Conservation (phyloP, 2,329 filamentous ascomycete genomes). For the Pyricularia grisea region DNA sequence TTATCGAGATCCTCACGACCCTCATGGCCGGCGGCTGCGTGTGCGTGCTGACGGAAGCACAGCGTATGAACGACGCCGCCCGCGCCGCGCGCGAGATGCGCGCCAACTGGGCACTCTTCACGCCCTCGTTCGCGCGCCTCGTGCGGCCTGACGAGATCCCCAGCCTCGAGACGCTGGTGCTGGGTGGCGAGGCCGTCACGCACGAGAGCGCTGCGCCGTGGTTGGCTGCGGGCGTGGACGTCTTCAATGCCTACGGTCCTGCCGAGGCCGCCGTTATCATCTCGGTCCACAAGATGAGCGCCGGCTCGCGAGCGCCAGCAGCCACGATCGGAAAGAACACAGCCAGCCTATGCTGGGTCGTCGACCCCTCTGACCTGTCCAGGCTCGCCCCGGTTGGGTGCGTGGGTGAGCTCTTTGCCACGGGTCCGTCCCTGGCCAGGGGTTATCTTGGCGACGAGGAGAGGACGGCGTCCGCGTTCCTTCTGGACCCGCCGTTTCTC, state of each 20-base stretch:
- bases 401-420: slow-evolving; percentile 29
- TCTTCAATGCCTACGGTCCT: background rate
- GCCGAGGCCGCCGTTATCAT: background rate
- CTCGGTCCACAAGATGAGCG: background rate
- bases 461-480: slow-evolving; percentile 10
- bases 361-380: background rate
- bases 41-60: slow-evolving; percentile 43
- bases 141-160: background rate
- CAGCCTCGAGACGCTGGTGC: background rate
- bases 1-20: slow-evolving; percentile 44
- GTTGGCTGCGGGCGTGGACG: background rate
- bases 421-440: slow-evolving; percentile 32
- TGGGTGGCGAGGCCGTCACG: background rate
- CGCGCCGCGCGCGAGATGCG: slow-evolving; percentile 39
- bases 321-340: background rate
- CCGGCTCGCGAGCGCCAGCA: background rate
- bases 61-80: slow-evolving; percentile 38
- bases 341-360: background rate
- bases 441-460: slow-evolving; percentile 27
- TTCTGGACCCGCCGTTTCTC: slow-evolving; percentile 14
- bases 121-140: slow-evolving; percentile 43
- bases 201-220: background rate
- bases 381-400: background rate
- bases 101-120: slow-evolving; percentile 45
- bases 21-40: slow-evolving; percentile 48